Base-by-base conservation (phyloP, 2,329 filamentous ascomycete genomes). In the Didymella glomerata region DNA sequence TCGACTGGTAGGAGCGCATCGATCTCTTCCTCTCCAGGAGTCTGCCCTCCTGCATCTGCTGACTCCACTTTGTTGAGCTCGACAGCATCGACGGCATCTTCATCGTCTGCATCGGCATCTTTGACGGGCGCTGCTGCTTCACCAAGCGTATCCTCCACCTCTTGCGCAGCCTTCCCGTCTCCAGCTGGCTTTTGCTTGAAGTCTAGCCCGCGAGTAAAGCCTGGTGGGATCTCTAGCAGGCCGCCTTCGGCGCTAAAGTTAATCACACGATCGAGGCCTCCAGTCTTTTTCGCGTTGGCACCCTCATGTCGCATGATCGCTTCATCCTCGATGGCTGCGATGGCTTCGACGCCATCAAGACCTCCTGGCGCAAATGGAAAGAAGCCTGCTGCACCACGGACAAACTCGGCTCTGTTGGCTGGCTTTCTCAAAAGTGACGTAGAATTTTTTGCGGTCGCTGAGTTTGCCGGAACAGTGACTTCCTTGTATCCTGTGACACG, bases 291-390 rank as follows among this genome's bases (percentile, higher is more conserved):
- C 74, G 82, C 25, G 72, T 78, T 28, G 73, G 79, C 54, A 64
- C 70, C 63, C 62, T 77, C 54, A 52, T 84, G 83, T 36, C 82
- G 81, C 48, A 84, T 81, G 18, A 89, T 82, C 34, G 87, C 83
- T 69, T 94, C 88, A 48, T 93, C 90, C 74, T 97, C 94, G 51
- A 92, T 83, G 4, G 91, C 91, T 27, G 93, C 92, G 10, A 93
- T 89, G 2, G 91, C 90, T 75, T 96, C 91, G 22, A 97, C 90
- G 1, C 88, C 88, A 61, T 97, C 93, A 14, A 98, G 79, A 1
- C 95, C 95, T 54, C 93, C 93, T 0, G 94, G 94, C 0, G 93
- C 90, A 78, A 98, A 97, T 0, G 94, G 94, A 60, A 97, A 96
- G 80, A 96, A 97, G 0, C 94, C 94, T 8, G 93, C 92, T 34